Evolutionary conservation across 2,329 filamentous ascomycete species (phyloP), one percentile per base, ranked within the genome.

Genomic region (Plenodomus tracheiphilus): DNA sequence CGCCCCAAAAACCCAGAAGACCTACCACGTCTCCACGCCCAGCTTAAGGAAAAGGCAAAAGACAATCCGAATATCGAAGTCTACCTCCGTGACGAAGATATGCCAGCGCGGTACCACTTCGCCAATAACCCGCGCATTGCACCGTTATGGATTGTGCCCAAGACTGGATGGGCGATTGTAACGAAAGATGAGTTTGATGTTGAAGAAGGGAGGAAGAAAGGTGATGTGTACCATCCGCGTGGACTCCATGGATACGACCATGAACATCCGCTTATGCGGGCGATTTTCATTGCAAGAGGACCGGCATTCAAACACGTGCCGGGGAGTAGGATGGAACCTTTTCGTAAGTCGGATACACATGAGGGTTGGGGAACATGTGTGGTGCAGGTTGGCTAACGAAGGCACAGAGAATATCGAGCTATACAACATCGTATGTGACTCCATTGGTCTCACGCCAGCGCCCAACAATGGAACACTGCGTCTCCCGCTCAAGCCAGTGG

Each of bases 191-290:
- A 96, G 48, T 91, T 96, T 58, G 80, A 95, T 56, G 81, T 95
- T 4, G 77, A 82, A 36, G 79, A 87, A 41, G 89, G 82, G 0
- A 79, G 85, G 53, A 78, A 81, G 45, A 84, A 84, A 11, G 84
- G 83, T 0, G 70, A 82, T 11, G 77, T 84, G 0, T 99, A 97
- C 66, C 81, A 87, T 58, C 94, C 94, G 0, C 82, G 82, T 21
- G 94, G 94, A 2, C 76, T 99, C 2, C 94, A 99, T 67, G 94
- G 94, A 1, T 99, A 97, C 68, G 94, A 99, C 68, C 87, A 96
- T 64, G 87, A 96, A 64, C 87, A 99, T 68, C 92, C 93, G 0
- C 78, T 99, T 38, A 99, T 99, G 94, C 81, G 94, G 34, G 93
- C 94, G 0, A 95, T 99, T 37, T 99, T 99, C 63, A 81, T 97